Evolutionary conservation across 2,329 filamentous ascomycete species (phyloP).

Genomic region (Diaporthe citriasiana): DNA sequence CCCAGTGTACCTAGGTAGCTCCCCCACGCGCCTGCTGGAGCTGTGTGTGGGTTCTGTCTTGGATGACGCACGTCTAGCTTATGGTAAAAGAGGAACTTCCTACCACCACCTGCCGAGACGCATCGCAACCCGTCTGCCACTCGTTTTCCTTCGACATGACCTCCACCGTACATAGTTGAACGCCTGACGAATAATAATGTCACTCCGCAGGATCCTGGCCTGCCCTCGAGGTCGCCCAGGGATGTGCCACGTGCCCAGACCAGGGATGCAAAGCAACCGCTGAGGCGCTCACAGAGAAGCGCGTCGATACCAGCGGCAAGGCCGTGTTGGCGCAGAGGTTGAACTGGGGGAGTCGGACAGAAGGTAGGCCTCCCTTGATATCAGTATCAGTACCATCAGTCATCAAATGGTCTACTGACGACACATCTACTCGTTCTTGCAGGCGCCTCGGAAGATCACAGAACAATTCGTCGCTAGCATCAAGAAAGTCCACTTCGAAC

Average conservation of each 20-base stretch:
- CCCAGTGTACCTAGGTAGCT: no score
- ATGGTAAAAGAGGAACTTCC: not conserved
- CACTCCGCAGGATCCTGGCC: not conserved
- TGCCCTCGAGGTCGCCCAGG: not conserved
- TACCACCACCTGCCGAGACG: not conserved
- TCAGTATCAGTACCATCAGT: no score
- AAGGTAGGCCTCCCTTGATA: not conserved
- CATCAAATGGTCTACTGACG: not conserved
- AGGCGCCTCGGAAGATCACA: constrained; percentile 35
- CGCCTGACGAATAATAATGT: not conserved
- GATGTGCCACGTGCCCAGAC: constrained; percentile 27
- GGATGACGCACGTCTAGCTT: not conserved
- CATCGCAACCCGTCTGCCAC: not conserved
- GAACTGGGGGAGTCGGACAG: constrained; percentile 38
- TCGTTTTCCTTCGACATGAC: not conserved
- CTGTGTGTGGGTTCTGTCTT: not conserved
- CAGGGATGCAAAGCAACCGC: constrained; percentile 38
- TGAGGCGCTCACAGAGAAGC: constrained; percentile 29
- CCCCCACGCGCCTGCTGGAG: not conserved
- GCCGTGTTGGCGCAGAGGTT: constrained; percentile 37
- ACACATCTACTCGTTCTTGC: not conserved
- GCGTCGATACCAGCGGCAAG: constrained; percentile 35
- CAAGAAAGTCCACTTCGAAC: constrained; percentile 36
- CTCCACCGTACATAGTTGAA: no score
- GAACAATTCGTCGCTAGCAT: constrained; percentile 40